Conservation (phyloP, 1,284 basidiomycete genomes). For the Tilletia caries region DNA sequence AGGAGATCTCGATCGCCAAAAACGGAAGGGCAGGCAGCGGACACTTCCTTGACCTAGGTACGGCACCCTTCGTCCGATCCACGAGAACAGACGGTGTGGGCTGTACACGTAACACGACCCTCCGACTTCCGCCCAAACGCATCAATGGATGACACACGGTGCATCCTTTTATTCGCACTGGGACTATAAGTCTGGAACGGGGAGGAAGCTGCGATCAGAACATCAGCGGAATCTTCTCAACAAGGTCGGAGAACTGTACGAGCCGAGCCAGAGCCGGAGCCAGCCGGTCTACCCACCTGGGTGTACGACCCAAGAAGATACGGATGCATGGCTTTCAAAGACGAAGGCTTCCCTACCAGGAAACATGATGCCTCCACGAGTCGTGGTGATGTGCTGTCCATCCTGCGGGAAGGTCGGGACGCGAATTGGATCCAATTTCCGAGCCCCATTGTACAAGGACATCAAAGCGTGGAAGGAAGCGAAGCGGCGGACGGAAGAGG, state of each 20-base stretch:
- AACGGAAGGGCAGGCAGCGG: neutral
- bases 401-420: neutral
- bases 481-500: neutral
- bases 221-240: too few species aligned
- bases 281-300: too few species aligned
- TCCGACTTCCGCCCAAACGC: neutral
- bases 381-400: constrained; percentile 2
- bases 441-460: neutral
- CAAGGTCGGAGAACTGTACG: too few species aligned
- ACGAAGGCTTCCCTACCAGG: neutral
- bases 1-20: neutral
- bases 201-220: too few species aligned
- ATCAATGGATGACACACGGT: neutral
- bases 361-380: neutral
- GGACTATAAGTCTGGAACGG: too few species aligned
- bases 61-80: neutral
- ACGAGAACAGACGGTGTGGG: neutral
- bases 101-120: neutral
- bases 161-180: neutral
- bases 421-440: constrained; percentile 2
- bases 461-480: neutral
- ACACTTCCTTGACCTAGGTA: neutral
- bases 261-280: too few species aligned
- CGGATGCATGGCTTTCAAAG: neutral
- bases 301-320: too few species aligned